Percentiles rank a stretch among this genome's conserved stretches.
phyloP scores from a whole-genome alignment of 306 rosid species.

The Myrica gale region DNA sequence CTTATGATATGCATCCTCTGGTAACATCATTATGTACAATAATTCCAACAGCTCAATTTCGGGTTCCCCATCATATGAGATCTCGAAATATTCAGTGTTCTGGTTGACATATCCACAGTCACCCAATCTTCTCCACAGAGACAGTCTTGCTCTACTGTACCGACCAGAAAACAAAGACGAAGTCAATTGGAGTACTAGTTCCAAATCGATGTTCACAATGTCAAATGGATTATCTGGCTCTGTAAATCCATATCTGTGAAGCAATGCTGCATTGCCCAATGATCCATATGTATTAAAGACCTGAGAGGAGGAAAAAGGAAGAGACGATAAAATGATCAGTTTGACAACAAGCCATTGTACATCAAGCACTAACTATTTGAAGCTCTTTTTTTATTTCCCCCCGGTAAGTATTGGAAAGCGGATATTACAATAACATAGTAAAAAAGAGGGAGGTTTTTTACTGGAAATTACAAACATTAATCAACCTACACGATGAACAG shows the following conservation, averaged over 20 bases:
- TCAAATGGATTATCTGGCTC: constrained; percentile 71
- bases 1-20: constrained; percentile 53
- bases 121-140: constrained; percentile 76
- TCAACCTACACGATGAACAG: background rate
- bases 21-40: constrained; percentile 52
- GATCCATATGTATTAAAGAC: constrained; percentile 85
- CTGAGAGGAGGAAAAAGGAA: constrained; percentile 35
- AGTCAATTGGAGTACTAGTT: constrained; percentile 68
- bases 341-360: background rate
- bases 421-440: background rate
- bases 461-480: no score
- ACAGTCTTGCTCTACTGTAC: constrained; percentile 57
- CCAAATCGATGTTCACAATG: constrained; percentile 81
- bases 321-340: background rate
- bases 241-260: constrained; percentile 89
- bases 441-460: no score
- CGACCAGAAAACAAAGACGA: constrained; percentile 61
- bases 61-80: constrained; percentile 78
- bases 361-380: background rate
- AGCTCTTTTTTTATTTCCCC: background rate
- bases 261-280: constrained; percentile 86
- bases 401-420: no score
- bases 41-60: constrained; percentile 63
- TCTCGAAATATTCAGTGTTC: constrained; percentile 75
- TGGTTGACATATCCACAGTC: constrained; percentile 46